Evolutionary conservation across 495 filamentous ascomycete species (phyloP).

Genomic region (Neurospora intermedia): DNA sequence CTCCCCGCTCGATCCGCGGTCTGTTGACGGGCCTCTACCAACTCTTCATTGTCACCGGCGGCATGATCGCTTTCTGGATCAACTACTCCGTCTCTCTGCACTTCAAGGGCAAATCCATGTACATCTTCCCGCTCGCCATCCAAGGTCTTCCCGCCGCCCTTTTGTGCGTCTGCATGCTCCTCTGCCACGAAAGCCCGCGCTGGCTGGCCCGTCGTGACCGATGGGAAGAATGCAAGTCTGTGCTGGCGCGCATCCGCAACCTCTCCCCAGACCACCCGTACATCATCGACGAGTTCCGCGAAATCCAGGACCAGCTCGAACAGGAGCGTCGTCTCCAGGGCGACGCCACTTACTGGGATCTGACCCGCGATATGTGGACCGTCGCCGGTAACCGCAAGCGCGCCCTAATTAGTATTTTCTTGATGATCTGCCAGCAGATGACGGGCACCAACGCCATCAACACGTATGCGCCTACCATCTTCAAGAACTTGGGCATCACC

Average conservation of each 20-base stretch:
- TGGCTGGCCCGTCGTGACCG: conserved; percentile 59
- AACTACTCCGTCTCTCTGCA: conserved; percentile 41
- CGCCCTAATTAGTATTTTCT: conserved; percentile 23
- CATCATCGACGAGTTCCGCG: conserved; percentile 53
- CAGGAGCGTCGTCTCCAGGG: conserved; percentile 53
- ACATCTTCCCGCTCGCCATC: conserved; percentile 57
- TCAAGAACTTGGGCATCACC: conserved; percentile 36
- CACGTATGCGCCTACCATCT: conserved; percentile 43
- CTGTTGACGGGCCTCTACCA: conserved; percentile 48
- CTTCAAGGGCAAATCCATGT: conserved; percentile 31
- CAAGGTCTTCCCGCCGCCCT: conserved; percentile 53
- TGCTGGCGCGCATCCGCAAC: conserved; percentile 46
- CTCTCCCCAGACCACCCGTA: conserved; percentile 50
- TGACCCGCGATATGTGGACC: conserved; percentile 62
- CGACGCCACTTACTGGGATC: conserved; percentile 50
- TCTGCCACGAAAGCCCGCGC: conserved; percentile 57
- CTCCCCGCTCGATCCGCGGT: conserved; percentile 41
- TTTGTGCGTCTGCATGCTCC: conserved; percentile 45
- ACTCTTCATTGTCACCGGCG: conserved; percentile 49
- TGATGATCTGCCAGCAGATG: conserved; percentile 39
- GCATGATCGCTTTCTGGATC: conserved; percentile 48
- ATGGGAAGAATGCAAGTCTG: conserved; percentile 53
- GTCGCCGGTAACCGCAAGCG: conserved; percentile 49
- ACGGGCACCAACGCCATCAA: conserved; percentile 39
- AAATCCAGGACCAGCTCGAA: conserved; percentile 59